Conservation (phyloP, 2,329 filamentous ascomycete species). For the Huntiella savannae region DNA sequence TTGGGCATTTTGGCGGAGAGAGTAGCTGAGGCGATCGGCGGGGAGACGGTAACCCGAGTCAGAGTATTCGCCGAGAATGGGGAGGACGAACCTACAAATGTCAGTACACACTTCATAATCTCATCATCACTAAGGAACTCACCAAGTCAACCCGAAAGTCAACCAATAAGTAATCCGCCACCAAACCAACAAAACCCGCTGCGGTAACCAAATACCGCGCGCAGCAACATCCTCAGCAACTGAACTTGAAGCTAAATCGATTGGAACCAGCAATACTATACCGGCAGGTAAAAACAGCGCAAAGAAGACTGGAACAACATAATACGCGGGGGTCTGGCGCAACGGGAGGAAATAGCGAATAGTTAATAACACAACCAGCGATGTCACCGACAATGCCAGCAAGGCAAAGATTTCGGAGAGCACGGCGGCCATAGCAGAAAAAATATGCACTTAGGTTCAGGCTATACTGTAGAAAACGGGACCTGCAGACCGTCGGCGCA, state of each 20-base stretch:
- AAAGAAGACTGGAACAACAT: conserved; percentile 83
- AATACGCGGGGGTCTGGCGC: conserved; percentile 74
- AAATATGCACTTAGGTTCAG: neutral
- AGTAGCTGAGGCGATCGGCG: conserved; percentile 63
- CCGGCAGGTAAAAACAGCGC: conserved; percentile 84
- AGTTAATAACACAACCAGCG: conserved; percentile 59
- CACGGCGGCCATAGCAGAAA: conserved; percentile 36
- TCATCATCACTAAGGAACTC: conserved; percentile 15
- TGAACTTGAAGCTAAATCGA: conserved; percentile 80
- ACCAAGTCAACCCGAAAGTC: conserved; percentile 90
- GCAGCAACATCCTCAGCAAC: conserved; percentile 49
- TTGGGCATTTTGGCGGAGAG: conserved; percentile 66
- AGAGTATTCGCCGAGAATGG: conserved; percentile 82
- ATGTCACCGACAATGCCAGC: conserved; percentile 54
- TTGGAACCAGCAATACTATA: conserved; percentile 80
- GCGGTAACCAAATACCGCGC: conserved; percentile 73
- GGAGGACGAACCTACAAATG: conserved; percentile 56
- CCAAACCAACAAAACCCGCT: conserved; percentile 58
- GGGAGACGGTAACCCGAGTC: conserved; percentile 86
- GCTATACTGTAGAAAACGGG: neutral
- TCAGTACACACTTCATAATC: neutral
- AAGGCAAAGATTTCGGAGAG: conserved; percentile 65
- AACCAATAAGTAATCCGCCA: conserved; percentile 98
- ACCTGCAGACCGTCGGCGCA: neutral
- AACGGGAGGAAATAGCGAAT: conserved; percentile 80